Conservation (phyloP, 2,329 filamentous ascomycete species). For the Dothidotthia symphoricarpi region DNA sequence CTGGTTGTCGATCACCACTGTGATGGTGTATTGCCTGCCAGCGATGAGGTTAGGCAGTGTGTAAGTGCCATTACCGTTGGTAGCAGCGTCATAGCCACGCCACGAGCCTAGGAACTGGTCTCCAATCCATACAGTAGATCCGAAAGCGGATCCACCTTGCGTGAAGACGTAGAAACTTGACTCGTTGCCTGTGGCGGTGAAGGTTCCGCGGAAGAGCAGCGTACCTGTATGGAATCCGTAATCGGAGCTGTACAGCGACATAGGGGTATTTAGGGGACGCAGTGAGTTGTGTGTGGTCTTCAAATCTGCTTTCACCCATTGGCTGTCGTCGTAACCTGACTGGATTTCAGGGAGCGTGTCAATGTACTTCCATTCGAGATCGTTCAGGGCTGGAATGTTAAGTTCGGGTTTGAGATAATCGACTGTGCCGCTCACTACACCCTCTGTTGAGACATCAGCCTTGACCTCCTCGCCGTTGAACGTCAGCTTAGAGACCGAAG, state of each 20-base stretch:
- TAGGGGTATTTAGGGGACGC: conserved; percentile 59
- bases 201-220: conserved; percentile 68
- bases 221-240: conserved; percentile 72
- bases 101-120: conserved; percentile 63
- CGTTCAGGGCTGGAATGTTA: conserved; percentile 57
- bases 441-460: conserved; percentile 44
- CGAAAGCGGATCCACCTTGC: conserved; percentile 67
- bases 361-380: conserved; percentile 65
- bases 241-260: conserved; percentile 64
- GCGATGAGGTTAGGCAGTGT: conserved; percentile 53
- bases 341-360: conserved; percentile 70
- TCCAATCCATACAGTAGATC: conserved; percentile 66
- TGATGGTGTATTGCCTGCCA: conserved; percentile 61
- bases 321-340: conserved; percentile 63
- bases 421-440: conserved; percentile 54
- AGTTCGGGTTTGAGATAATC: conserved; percentile 53
- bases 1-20: conserved; percentile 70
- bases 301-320: conserved; percentile 62
- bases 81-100: conserved; percentile 53
- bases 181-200: conserved; percentile 63
- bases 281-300: conserved; percentile 61
- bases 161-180: conserved; percentile 57
- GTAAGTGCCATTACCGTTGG: conserved; percentile 57
- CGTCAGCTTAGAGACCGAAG: conserved; percentile 53
- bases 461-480: conserved; percentile 57